Base-by-base conservation (phyloP, 352 stramenopile genomes). In the Blastocystis sp. region DNA sequence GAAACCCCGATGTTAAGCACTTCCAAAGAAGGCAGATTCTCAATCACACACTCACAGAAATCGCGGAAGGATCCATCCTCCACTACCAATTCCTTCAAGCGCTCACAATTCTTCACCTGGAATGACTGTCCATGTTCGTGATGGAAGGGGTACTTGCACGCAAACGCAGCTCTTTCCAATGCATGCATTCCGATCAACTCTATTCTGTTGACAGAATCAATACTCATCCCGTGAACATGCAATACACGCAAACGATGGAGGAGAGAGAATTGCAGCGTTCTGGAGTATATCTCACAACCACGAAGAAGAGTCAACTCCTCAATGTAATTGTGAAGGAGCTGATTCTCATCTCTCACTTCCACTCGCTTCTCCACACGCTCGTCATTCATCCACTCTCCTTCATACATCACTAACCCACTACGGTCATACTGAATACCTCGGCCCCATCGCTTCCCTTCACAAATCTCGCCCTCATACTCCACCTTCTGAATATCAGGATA, bases 301-400 rank as follows among this genome's bases (percentile, higher is more conserved):
- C 14, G 14, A 57, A 17, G 6, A 14, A 57, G 6, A 57, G 14
- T 14, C 0, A 57, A 1, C 0, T 57, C 6, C 0, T 57, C 48
- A 57, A 57, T 57, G 14, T 17, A 14, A 57, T 14, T 57, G 48
- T 57, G 48, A 14, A 57, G 14, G 14, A 14, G 48, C 0, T 57
- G 6, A 57, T 57, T 17, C 6, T 14, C 6, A 57, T 57, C 14
- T 17, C 6, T 57, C 6, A 14, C 14, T 14, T 17, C 48, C 48
- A 57, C 48, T 57, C 28, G 28, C 28, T 57, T 57, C 6, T 57
- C 6, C 6, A 17, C 45, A 64, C 7, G 24, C 19, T n/a, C 45
- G 21, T 81, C 71, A 42, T 64, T 54, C 19, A 65, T 57, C 71
- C 71, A 81, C 10, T 52, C 19, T 34, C 71, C 71, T 34, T 64